A percentile compares a stretch with the other conserved stretches of the same genome.
phyloP scores from a whole-genome alignment of 345 rosid genomes.

The Brassica cretica region DNA sequence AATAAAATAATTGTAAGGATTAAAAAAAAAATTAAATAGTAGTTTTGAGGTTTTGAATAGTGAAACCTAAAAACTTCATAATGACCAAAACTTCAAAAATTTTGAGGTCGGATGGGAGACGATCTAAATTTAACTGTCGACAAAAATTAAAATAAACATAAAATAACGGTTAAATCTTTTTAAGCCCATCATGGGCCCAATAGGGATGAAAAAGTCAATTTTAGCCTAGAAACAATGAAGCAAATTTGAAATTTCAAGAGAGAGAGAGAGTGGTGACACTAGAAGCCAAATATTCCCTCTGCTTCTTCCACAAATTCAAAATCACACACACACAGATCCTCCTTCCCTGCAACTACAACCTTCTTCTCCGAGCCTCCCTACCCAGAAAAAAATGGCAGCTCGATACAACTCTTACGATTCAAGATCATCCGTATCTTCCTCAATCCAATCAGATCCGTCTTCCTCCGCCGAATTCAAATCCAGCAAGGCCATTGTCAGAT shows the following conservation, averaged over 20 bases:
- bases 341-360: not conserved
- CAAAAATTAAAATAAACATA: too few relatives aligned
- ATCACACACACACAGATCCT: slow-evolving; percentile 19
- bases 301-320: slow-evolving; percentile 32
- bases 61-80: too few relatives aligned
- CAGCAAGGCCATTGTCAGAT: slow-evolving; percentile 52
- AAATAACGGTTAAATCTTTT: too few relatives aligned
- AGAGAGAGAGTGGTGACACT: slow-evolving; percentile 10
- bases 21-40: too few relatives aligned
- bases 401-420: slow-evolving; percentile 51
- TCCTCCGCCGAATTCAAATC: slow-evolving; percentile 51
- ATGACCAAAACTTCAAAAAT: too few relatives aligned
- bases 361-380: not conserved
- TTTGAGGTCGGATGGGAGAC: too few relatives aligned
- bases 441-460: slow-evolving; percentile 59
- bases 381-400: slow-evolving; percentile 48
- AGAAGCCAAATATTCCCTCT: slow-evolving; percentile 28
- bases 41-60: too few relatives aligned
- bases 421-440: slow-evolving; percentile 27
- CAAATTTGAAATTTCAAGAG: slow-evolving; percentile 29
- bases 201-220: too few relatives aligned
- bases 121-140: too few relatives aligned
- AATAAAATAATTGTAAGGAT: too few relatives aligned
- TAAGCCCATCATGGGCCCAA: too few relatives aligned
- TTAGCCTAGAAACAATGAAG: not conserved